Evolutionary conservation across 179 eudicot species (phyloP), one percentile per base, ranked within the genome.

Genomic region (Beta corolliflora): DNA sequence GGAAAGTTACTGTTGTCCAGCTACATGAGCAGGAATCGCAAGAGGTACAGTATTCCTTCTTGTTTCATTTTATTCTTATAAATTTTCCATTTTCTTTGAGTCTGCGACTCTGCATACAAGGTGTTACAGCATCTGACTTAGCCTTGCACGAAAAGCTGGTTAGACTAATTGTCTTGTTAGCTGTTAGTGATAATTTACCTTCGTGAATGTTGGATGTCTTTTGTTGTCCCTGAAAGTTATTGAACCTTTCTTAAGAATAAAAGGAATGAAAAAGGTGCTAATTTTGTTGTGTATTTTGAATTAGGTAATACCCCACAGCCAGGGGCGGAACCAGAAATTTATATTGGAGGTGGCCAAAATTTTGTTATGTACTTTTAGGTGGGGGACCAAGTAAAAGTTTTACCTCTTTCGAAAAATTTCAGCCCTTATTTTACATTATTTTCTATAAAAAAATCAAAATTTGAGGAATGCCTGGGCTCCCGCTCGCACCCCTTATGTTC

Each of bases 1-100:
- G 90, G 88, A 78, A 84, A 52, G 71, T 84, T 76, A 81, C 81
- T 36, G 36, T 54, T 66, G 73, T 86, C 61, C 73, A 41, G 72
- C 48, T 86, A 68, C 72, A 79, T 18, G 16, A 11, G 50, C 83
- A 82, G 52, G 86, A 75, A 25, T 53, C 59, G n/a, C 9, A 77
- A 21, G 79, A 84, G 86, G 88, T 88, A 77, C n/a, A 48, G 8
- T 61, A 18, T 59, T 63, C 19, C 45, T 58, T 25, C 19, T 61
- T 50, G 23, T 60, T 77, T 64, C 71, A 7, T 5, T 48, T 7
- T 7, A 46, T 56, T 56, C 63, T 58, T 6, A 54, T 36, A 10
- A 12, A 19, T 72, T 31, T 61, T 16, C 19, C 7, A 64, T 65
- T 54, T n/a, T 36, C 21, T 29, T 45, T 21, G 75, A 76, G 10